Evolutionary conservation across 2,329 filamentous ascomycete species (phyloP).

Genomic region (Hirsutella thompsonii): DNA sequence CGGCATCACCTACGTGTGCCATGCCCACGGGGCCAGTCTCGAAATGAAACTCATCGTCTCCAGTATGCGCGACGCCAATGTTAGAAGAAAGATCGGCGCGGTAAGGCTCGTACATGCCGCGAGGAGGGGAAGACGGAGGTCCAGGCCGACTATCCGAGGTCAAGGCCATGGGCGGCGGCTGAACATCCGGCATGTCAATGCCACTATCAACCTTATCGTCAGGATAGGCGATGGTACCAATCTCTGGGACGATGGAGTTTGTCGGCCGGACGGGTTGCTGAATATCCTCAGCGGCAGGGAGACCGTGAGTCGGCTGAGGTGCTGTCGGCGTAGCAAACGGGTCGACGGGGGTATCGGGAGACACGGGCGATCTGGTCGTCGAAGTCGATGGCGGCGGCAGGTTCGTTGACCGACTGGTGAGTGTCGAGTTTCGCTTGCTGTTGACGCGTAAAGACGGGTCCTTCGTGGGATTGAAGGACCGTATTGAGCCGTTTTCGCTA

Average conservation of each 20-base stretch:
- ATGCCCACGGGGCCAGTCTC: conserved; percentile 17
- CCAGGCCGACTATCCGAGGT: conserved; percentile 14
- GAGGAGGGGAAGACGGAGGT: conserved; percentile 5
- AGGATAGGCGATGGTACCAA: conserved; percentile 20
- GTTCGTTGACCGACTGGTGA: conserved; percentile 14
- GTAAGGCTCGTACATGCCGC: background rate
- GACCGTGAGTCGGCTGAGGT: conserved; percentile 15
- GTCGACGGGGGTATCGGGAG: conserved; percentile 19
- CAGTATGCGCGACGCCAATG: conserved; percentile 9
- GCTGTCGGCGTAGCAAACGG: conserved; percentile 22
- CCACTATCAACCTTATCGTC: conserved; percentile 11
- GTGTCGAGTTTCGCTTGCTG: conserved; percentile 20
- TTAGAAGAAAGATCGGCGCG: background rate
- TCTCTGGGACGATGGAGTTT: conserved; percentile 24
- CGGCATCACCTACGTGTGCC: conserved; percentile 22
- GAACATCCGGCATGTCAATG: conserved; percentile 14
- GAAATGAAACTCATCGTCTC: conserved; percentile 9
- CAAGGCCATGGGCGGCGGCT: conserved; percentile 15
- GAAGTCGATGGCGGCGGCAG: conserved; percentile 26
- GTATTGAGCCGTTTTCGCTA: conserved; percentile 43
- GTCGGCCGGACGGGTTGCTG: conserved; percentile 16
- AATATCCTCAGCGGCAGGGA: conserved; percentile 6
- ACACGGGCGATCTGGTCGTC: conserved; percentile 25
- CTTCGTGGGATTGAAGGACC: conserved; percentile 31
- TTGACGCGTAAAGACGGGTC: conserved; percentile 33